These are phyloP conservation scores for Pythium brassicae DNA, from an alignment of 352 stramenopile species.

Conservation along the genomic window DNA sequence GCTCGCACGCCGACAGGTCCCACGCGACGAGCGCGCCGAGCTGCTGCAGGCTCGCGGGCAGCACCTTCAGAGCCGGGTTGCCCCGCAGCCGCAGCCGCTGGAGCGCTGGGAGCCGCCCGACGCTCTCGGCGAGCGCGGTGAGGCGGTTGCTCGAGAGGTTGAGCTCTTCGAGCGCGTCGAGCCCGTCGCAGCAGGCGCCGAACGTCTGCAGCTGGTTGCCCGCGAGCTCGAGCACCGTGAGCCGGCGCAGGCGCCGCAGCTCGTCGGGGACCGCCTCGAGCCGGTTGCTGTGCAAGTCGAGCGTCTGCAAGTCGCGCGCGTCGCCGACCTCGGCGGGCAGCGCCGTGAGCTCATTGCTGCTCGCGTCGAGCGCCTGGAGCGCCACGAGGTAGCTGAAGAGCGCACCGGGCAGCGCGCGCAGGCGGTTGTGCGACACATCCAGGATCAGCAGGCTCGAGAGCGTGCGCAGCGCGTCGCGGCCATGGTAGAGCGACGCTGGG, in stretches of 20 bases:
- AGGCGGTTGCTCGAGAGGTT: constrained; percentile 48
- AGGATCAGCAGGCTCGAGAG: constrained; percentile 67
- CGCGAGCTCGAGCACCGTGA: constrained; percentile 46
- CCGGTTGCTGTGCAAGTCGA: constrained; percentile 53
- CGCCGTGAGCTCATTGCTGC: constrained; percentile 39
- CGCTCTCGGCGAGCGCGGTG: constrained; percentile 25
- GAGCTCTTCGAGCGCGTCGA: constrained; percentile 44
- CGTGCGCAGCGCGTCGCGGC: constrained; percentile 40
- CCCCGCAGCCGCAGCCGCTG: constrained; percentile 34
- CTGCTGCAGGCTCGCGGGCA: constrained; percentile 41
- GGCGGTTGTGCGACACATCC: constrained; percentile 50
- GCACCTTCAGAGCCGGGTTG: constrained; percentile 27
- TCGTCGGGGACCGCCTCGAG: constrained; percentile 30
- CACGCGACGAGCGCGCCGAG: constrained; percentile 29
- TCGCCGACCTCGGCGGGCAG: constrained; percentile 55
- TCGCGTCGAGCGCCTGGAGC: constrained; percentile 52
- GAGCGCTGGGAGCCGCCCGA: constrained; percentile 32
- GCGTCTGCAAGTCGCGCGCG: constrained; percentile 33
- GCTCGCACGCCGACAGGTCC: constrained; percentile 40
- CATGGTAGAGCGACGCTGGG: constrained; percentile 38
- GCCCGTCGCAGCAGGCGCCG: constrained; percentile 35
- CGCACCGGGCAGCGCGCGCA: constrained; percentile 29
- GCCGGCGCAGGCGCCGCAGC: constrained; percentile 17
- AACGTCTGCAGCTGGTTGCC: constrained; percentile 43
- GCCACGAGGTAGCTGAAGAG: constrained; percentile 61